phyloP scores from a whole-genome alignment of 148 eudicot genomes.

The Heliamphora exappendiculata region DNA sequence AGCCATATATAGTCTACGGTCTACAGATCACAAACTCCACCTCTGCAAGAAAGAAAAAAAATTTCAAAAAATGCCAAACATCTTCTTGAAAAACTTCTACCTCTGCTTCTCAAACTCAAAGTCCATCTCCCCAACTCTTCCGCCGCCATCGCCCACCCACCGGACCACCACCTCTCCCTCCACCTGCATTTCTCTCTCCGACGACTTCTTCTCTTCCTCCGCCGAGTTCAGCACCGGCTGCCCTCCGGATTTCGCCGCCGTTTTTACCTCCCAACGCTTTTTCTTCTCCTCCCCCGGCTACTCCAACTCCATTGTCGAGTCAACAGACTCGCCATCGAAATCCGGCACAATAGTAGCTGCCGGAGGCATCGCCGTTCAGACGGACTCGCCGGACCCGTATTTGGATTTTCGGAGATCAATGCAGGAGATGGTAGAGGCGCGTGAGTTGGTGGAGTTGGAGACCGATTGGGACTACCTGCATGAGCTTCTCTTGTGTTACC shows the following conservation, averaged over 20 bases:
- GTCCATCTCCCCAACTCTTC: conserved; percentile 29
- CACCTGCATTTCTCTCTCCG: conserved; percentile 14
- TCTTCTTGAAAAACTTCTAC: conserved; percentile 44
- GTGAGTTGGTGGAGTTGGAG: conserved; percentile 18
- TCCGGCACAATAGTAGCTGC: neutral
- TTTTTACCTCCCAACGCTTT: conserved; percentile 55
- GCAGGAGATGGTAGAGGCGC: conserved; percentile 70
- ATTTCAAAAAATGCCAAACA: conserved; percentile 38
- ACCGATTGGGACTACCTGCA: conserved; percentile 49
- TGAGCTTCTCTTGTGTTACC: conserved; percentile 56
- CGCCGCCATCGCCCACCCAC: conserved; percentile 26
- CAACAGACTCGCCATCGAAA: conserved; percentile 5
- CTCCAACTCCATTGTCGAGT: conserved; percentile 60
- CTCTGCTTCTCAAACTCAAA: conserved; percentile 50
- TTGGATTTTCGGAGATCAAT: conserved; percentile 57
- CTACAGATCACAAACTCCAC: too few relatives aligned
- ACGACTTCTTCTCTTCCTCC: conserved; percentile 13
- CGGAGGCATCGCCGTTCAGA: conserved; percentile 47
- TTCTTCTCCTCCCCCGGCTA: conserved; percentile 64
- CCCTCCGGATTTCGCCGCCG: conserved; percentile 30
- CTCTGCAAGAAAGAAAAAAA: conserved; percentile 2
- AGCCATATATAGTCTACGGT: too few relatives aligned
- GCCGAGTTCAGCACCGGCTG: conserved; percentile 6
- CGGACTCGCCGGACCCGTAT: conserved; percentile 59
- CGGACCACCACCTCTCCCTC: conserved; percentile 12